Evolutionary conservation across 2,329 filamentous ascomycete species (phyloP), one percentile per base, ranked within the genome.

Genomic region (Cladobotryum mycophilum): DNA sequence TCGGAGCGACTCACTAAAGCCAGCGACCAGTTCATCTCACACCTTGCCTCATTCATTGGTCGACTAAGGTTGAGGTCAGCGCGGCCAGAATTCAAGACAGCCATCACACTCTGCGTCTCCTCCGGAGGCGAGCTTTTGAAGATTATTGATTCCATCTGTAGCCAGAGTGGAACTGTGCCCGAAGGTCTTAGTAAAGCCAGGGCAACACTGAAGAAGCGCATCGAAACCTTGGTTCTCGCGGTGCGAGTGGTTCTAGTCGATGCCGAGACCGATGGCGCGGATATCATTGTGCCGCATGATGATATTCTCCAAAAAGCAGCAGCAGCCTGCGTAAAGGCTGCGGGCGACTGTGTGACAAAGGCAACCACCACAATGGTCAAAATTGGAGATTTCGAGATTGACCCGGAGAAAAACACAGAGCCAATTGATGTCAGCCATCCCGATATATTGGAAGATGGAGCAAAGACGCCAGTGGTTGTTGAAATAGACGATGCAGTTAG

Each of bases 21-120:
- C 46, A 90, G 96, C 70, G 91, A 97, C 70, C 82, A 81, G 7
- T 96, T 97, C 62, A 74, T 99, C 48, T 93, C 91, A 6, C 87
- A 91, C 63, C 81, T 99, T 47, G 92, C 89, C 46, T 95, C 89
- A 4, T 96, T 97, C 66, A 92, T 97, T 64, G 93, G 93, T 14
- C 78, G 82, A 36, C 78, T 96, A 50, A 89, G 96, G 67, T 90
- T 96, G 65, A 93, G 91, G n/a, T 86, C 93, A 55, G 93, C 90
- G 7, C 86, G 89, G 8, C 82, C 86, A 1, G 90, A 96, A 65
- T 77, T 97, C 45, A 82, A 90, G 33, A 72, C 84, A 11, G 90
- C 88, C 14, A 92, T 95, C 44, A 85, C 88, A 63, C 85, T 92
- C 64, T 89, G 91, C 8, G 88, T 91, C 9, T 78, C 82, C 7